Percentiles rank a stretch among this genome's conserved stretches.
Evolutionary conservation across 805 yeast genomes (phyloP).

Genomic region (Jamesozyma hellenica): DNA sequence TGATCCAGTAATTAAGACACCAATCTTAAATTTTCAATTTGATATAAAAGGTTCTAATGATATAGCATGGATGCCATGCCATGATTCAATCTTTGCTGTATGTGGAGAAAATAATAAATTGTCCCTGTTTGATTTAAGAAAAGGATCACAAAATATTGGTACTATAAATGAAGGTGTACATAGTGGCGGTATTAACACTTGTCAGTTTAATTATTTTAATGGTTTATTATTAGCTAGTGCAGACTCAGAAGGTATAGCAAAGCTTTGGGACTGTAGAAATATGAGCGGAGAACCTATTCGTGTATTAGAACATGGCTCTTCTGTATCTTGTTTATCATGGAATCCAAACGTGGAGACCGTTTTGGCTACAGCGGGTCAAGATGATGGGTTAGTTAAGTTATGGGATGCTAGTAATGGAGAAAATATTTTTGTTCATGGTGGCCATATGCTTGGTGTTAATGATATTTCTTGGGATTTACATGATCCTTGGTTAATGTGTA

Average conservation of each 20-base stretch:
- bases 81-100: conserved; percentile 49
- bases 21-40: conserved; percentile 10
- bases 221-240: conserved; percentile 58
- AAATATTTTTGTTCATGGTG: conserved; percentile 62
- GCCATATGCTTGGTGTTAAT: conserved; percentile 79
- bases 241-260: conserved; percentile 44
- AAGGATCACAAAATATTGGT: conserved; percentile 4
- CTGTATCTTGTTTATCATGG: conserved; percentile 66
- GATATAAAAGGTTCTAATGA: conserved; percentile 55
- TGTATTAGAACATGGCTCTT: conserved; percentile 32
- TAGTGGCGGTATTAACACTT: conserved; percentile 39
- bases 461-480: conserved; percentile 77
- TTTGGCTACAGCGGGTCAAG: conserved; percentile 56
- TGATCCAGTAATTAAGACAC: conserved; percentile 20
- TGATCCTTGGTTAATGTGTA: conserved; percentile 58
- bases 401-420: conserved; percentile 40
- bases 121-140: conserved; percentile 46
- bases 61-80: conserved; percentile 55
- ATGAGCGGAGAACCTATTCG: conserved; percentile 24
- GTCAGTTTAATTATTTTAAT: conserved; percentile 51
- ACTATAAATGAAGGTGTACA: conserved; percentile 4
- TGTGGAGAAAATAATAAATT: conserved; percentile 57
- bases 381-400: conserved; percentile 51
- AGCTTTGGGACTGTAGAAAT: conserved; percentile 58
- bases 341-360: conserved; percentile 46